Evolutionary conservation across 164 flowering plant genomes (phyloP), one percentile per base, ranked within the genome.

Genomic region (Kingdonia uniflora): DNA sequence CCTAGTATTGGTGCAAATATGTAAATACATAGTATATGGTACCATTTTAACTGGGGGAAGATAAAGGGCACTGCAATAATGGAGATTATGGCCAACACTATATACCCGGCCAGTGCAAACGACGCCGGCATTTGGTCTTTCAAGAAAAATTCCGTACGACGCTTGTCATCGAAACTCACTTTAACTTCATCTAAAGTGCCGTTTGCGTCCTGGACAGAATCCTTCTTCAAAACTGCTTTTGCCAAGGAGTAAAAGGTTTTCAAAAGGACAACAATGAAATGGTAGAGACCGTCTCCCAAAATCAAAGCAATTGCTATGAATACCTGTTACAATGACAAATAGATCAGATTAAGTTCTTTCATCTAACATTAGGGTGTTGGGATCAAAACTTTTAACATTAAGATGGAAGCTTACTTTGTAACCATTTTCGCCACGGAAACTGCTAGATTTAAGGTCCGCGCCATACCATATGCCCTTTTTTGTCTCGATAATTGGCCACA

Each of bases 41-140:
- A 73, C 76, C 76, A 69, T 49, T 61, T 64, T 16, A 73, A 45
- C 20, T 58, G 68, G 39, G 42, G 65, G 59, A 73, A 73, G 22
- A 73, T 73, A 33, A 19, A 14, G 1, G 76, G 76, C 2, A 73
- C 59, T 0, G 26, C 16, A 1, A 58, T 13, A 20, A 58, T 61
- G 42, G 71, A 67, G 37, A 61, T 26, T 17, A 29, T 13, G 11
- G 76, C 71, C 3, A 69, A 52, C 7, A n/a, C 2, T 0, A 58
- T 16, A 16, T 69, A 73, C 6, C 76, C 74, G 0, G 10, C 2
- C 0, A n/a, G 3, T 8, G 76, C 76, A 11, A 25, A 6, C 55
- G 44, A 24, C 1, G 2, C 14, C 17, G 76, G 71, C 10, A 73
- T 69, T 21, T 60, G 68, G 52, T 64, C 76, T 55, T 63, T 66